Evolutionary conservation across 352 stramenopile species (phyloP).

Genomic region (Pythium oligandrum): DNA sequence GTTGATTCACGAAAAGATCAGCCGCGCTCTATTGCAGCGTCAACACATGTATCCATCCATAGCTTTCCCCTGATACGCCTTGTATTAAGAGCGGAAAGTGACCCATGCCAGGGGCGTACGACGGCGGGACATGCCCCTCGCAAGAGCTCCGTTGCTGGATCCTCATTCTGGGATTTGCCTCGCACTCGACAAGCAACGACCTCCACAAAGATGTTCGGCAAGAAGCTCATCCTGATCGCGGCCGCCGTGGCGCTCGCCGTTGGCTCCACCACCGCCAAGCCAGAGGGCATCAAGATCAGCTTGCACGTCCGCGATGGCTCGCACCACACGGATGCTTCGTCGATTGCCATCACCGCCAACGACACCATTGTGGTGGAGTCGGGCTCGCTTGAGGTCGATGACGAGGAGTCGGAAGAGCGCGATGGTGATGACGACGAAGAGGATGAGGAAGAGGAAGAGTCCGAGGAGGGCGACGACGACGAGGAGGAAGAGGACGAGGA

Average conservation of each 20-base stretch:
- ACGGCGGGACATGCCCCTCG: no score
- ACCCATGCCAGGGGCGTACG: no score
- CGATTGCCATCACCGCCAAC: slow-evolving; percentile 3
- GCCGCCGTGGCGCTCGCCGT: slow-evolving; percentile 15
- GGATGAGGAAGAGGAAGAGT: slow-evolving; percentile 16
- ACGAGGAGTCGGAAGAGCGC: slow-evolving; percentile 14
- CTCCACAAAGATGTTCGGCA: slow-evolving; percentile 16
- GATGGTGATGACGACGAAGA: slow-evolving; percentile 25
- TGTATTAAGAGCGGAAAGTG: no score
- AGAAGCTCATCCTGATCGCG: slow-evolving; percentile 23
- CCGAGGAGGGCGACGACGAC: slow-evolving; percentile 8
- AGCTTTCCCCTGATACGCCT: no score
- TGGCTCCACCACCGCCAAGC: neutral
- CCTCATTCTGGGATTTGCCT: no score
- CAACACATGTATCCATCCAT: no score
- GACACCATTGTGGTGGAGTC: neutral
- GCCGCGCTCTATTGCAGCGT: no score
- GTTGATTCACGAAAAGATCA: no score
- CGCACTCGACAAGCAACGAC: no score
- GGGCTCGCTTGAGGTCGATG: slow-evolving; percentile 5
- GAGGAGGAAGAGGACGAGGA: no score
- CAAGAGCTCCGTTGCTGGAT: no score
- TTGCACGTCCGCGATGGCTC: slow-evolving; percentile 7
- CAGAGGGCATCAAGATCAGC: slow-evolving; percentile 6
- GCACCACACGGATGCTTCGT: slow-evolving; percentile 3